Evolutionary conservation across 2,329 filamentous ascomycete genomes (phyloP).

Genomic region (Aspergillus ustus): DNA sequence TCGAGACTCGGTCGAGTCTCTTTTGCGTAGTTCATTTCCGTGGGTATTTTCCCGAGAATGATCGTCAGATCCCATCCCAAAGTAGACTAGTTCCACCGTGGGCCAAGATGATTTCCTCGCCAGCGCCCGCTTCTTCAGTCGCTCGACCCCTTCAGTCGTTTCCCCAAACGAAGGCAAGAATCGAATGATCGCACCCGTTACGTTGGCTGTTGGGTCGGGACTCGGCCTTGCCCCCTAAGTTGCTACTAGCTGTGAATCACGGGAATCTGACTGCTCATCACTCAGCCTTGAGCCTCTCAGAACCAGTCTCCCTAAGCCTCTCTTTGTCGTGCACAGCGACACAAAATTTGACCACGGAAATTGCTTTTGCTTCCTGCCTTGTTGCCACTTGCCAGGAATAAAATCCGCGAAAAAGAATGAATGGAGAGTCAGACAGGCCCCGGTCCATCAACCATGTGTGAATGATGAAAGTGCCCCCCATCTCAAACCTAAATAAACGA

Average conservation of each 20-base stretch:
- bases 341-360: not conserved
- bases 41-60: slow-evolving; percentile 3
- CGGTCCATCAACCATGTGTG: slow-evolving; percentile 21
- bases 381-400: not conserved
- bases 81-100: not conserved
- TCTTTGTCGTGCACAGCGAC: not conserved
- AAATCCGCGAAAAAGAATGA: slow-evolving; percentile 4
- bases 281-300: not conserved
- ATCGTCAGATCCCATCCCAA: slow-evolving; percentile 7
- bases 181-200: slow-evolving; percentile 15
- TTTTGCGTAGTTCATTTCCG: slow-evolving; percentile 13
- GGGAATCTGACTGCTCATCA: not conserved
- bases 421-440: not conserved
- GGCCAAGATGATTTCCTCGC: not conserved
- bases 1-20: slow-evolving; percentile 2
- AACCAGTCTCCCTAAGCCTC: not conserved
- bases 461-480: slow-evolving; percentile 4
- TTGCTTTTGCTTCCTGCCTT: not conserved
- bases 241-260: slow-evolving; percentile 13
- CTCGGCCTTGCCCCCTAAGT: not conserved
- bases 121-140: not conserved
- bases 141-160: not conserved
- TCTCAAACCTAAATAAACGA: slow-evolving; percentile 25
- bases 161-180: slow-evolving; percentile 12
- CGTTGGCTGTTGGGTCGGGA: slow-evolving; percentile 7